Percentiles rank a stretch among this genome's conserved stretches.
These are phyloP conservation scores for Rhizopus stolonifer DNA, from an alignment of 371 early-diverging fungal species.

Conservation along the genomic window DNA sequence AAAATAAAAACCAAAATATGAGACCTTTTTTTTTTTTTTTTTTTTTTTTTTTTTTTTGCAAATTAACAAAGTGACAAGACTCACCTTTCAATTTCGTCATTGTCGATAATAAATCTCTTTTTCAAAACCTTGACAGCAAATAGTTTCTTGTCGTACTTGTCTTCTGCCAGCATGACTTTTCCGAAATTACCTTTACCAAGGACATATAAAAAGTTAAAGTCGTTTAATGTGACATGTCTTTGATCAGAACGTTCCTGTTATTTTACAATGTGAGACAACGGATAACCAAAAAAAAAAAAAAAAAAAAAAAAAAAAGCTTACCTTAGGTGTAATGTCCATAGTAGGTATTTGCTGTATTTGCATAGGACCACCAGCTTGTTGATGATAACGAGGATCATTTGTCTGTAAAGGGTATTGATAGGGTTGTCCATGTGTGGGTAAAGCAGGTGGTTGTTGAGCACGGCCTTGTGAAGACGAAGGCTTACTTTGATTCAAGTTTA, in stretches of 20 bases:
- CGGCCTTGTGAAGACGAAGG: conserved; percentile 17
- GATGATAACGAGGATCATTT: conserved; percentile 19
- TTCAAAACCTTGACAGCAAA: conserved; percentile 98
- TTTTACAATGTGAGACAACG: too few species aligned
- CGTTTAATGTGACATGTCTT: conserved; percentile 55
- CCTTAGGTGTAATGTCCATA: background rate
- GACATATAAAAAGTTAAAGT: conserved; percentile 93
- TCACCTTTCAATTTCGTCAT: conserved; percentile 91
- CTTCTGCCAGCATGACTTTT: conserved; percentile 97
- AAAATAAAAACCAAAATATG: background rate
- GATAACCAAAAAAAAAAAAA: too few species aligned
- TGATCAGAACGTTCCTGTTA: conserved; percentile 5
- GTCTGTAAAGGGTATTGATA: conserved; percentile 26
- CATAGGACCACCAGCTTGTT: conserved; percentile 13
- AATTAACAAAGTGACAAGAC: too few species aligned
- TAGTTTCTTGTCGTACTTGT: conserved; percentile 74
- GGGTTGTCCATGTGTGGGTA: conserved; percentile 26
- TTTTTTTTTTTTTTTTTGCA: conserved; percentile 10
- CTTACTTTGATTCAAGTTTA: conserved; percentile 21
- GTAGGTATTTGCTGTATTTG: background rate
- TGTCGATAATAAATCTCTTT: conserved; percentile 93
- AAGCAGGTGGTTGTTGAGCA: conserved; percentile 16
- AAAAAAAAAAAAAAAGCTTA: too few species aligned
- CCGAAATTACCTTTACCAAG: conserved; percentile 98
- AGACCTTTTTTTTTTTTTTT: background rate